Base-by-base conservation (phyloP, 106 monocot species). In the Narthecium ossifragum region DNA sequence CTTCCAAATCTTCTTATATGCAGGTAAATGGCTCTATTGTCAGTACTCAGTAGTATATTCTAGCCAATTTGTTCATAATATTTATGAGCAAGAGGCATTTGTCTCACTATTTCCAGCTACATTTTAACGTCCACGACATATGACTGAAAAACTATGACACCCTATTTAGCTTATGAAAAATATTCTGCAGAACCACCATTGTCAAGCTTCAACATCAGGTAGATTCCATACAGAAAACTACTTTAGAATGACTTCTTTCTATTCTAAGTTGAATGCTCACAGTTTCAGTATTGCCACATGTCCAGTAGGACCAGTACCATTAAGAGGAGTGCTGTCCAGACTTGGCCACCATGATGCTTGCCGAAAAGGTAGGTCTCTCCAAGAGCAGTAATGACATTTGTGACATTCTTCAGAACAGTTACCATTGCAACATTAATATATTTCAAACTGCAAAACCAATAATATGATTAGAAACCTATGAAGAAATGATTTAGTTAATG, bases 391-490 rank as follows among this genome's bases (percentile, higher is more conserved):
- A 96, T 80, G 28, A 96, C 83, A 71, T 96, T 96, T 24, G 94
- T 86, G 22, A 96, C 64, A 59, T 96, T 96, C 80, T 96, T 96
- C 62, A 96, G 57, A 53, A 96, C 60, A 17, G 94, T 96, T 58
- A 90, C 86, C 94, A 96, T 96, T 34, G 94, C 94, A 62, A 96
- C 90, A 70, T 96, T 96, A 43, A 96, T 96, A 54, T 86, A 79
- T 59, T 81, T 90, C 62, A 96, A 69, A 65, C 94, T 96, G 85
- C 64, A 80, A 56, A 39, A 47, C 6, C 73, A 61, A 18, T 34
- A 24, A 31, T 29, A 26, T 5, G 26, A 13, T 11, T 65, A 9
- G 59, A n/a, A n/a, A n/a, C n/a, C n/a, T n/a, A n/a, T n/a, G n/a
- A n/a, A n/a, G n/a, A n/a, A n/a, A n/a, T n/a, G n/a, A n/a, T n/a